These are phyloP conservation scores for Geranium incanum DNA, from an alignment of 441 rosid genomes.

Conservation along the genomic window DNA sequence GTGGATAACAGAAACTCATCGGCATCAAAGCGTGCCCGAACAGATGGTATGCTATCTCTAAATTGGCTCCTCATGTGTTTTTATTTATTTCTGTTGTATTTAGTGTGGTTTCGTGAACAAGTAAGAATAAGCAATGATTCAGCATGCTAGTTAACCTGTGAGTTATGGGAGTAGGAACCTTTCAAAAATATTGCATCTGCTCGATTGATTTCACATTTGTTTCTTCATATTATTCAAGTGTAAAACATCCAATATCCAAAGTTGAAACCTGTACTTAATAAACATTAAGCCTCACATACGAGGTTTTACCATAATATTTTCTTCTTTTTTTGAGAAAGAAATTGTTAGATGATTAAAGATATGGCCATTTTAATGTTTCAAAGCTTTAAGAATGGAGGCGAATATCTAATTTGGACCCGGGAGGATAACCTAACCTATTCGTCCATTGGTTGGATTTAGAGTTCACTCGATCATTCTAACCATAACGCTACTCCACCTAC, in stretches of 20 bases:
- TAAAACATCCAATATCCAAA: neutral
- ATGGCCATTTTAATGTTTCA: neutral
- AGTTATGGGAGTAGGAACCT: neutral
- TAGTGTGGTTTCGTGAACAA: neutral
- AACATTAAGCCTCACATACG: neutral
- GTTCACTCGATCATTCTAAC: neutral
- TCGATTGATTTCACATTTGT: neutral
- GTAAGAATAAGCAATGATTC: neutral
- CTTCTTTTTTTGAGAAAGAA: neutral
- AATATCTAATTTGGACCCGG: neutral
- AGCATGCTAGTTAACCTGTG: neutral
- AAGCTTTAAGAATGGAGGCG: neutral
- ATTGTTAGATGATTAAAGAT: neutral
- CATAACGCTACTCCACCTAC: neutral
- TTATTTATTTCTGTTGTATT: neutral
- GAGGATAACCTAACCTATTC: neutral
- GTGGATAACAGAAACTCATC: slow-evolving; percentile 91
- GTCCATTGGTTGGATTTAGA: neutral
- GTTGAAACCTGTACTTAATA: neutral
- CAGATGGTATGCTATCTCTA: slow-evolving; percentile 54
- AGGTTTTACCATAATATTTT: no score
- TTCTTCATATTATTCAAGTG: neutral
- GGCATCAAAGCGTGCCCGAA: slow-evolving; percentile 95
- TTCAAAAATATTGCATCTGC: neutral
- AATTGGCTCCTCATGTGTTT: neutral